These are phyloP conservation scores for Cucumis cinereus DNA, from an alignment of 306 rosid genomes.

Conservation along the genomic window DNA sequence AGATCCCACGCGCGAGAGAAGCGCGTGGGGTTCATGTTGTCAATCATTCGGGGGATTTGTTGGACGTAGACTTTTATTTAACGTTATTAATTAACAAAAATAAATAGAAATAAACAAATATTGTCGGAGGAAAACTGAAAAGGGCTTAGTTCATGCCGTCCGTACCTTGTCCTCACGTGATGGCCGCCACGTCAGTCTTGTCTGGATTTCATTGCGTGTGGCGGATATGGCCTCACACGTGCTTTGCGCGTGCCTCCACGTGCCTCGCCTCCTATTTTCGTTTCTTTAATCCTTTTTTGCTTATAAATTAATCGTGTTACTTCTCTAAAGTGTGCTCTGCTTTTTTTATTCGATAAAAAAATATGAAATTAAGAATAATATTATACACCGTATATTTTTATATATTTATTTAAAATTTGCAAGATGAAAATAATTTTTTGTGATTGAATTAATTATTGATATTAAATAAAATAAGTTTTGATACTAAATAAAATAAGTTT, in stretches of 20 bases:
- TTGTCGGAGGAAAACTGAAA: neutral
- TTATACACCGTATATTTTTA: too few relatives aligned
- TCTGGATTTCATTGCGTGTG: slow-evolving; percentile 10
- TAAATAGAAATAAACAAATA: neutral
- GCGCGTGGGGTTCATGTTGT: neutral
- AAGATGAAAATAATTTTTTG: too few relatives aligned
- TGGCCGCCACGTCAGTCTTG: slow-evolving; percentile 7
- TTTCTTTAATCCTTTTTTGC: neutral
- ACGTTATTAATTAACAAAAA: neutral
- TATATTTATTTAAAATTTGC: too few relatives aligned
- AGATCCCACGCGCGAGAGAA: neutral
- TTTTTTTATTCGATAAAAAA: neutral
- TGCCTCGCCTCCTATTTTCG: neutral
- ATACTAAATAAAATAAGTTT: neutral
- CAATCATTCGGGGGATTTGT: neutral
- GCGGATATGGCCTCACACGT: neutral
- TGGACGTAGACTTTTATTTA: neutral
- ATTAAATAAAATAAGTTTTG: neutral
- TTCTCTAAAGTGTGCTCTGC: neutral
- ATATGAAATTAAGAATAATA: too few relatives aligned
- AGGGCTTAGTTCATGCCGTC: slow-evolving; percentile 24
- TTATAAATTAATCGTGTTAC: neutral
- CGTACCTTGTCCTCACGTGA: slow-evolving; percentile 15
- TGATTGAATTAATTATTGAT: neutral
- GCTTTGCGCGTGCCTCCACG: neutral